A percentile compares a stretch with the other conserved stretches of the same genome.
Conservation (phyloP, 768 basidiomycete genomes). For the Leccinum aurantiacum region DNA sequence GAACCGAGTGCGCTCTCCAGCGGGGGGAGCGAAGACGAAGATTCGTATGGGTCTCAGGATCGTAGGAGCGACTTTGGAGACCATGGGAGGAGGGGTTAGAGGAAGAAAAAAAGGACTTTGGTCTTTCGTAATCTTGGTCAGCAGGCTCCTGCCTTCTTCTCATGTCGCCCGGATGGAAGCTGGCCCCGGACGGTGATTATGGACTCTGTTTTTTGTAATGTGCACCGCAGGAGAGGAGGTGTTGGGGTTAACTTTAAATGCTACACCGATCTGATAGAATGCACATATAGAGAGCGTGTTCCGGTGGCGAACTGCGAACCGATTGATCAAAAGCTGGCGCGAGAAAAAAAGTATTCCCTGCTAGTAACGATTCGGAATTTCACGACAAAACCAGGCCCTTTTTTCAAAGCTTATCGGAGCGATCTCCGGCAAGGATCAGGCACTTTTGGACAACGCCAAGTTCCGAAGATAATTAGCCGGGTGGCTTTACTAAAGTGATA, state of each 20-base stretch:
- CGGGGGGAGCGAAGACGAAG: slow-evolving; percentile 36
- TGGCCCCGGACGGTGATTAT: slow-evolving; percentile 15
- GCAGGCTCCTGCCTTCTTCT: slow-evolving; percentile 19
- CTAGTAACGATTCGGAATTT: not conserved
- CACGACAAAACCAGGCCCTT: not conserved
- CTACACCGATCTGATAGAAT: slow-evolving; percentile 11
- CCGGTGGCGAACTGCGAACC: slow-evolving; percentile 1
- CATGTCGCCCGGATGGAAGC: slow-evolving; percentile 16
- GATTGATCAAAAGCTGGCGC: not conserved
- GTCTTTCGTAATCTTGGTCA: slow-evolving; percentile 23
- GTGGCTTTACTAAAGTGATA: slow-evolving; percentile 11
- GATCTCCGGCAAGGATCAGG: slow-evolving; percentile 30
- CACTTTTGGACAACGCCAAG: slow-evolving; percentile 11
- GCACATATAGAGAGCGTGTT: slow-evolving; percentile 5
- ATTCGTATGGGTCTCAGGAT: slow-evolving; percentile 35
- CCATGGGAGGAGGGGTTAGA: slow-evolving; percentile 32
- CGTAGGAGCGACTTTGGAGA: slow-evolving; percentile 36
- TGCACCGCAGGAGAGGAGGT: slow-evolving; percentile 8
- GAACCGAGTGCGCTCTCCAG: slow-evolving; percentile 28
- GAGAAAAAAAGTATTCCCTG: slow-evolving; percentile 1
- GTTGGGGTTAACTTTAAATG: slow-evolving; percentile 16
- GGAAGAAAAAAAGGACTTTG: slow-evolving; percentile 7
- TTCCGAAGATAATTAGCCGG: slow-evolving; percentile 17
- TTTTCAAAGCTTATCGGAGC: slow-evolving; percentile 27
- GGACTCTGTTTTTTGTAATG: slow-evolving; percentile 12